phyloP scores from a whole-genome alignment of 192 early-diverging fungal genomes.

The Umbelopsis sp. region DNA sequence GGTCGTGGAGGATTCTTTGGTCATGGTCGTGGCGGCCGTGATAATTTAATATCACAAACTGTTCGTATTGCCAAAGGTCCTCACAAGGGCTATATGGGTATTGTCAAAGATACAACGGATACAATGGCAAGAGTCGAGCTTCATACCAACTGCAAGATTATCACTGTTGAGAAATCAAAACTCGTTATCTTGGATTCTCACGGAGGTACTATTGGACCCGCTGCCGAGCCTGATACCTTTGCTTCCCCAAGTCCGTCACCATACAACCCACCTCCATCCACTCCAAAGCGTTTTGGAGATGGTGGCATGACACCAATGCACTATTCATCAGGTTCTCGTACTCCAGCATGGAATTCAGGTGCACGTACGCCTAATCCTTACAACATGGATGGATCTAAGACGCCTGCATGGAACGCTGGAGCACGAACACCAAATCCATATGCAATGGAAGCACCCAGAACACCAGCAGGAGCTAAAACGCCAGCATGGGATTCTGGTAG shows the following conservation, averaged over 20 bases:
- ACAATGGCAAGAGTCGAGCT: conserved; percentile 82
- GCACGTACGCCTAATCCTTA: conserved; percentile 58
- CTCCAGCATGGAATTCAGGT: conserved; percentile 57
- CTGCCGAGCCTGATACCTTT: conserved; percentile 32
- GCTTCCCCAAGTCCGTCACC: conserved; percentile 21
- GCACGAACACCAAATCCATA: conserved; percentile 52
- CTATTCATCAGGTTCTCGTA: conserved; percentile 42
- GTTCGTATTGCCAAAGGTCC: conserved; percentile 86
- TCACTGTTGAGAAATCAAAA: conserved; percentile 80
- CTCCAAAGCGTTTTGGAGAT: conserved; percentile 40
- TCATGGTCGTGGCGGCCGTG: conserved; percentile 52
- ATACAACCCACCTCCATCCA: conserved; percentile 30
- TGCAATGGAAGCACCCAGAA: conserved; percentile 21
- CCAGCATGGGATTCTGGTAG: conserved; percentile 72
- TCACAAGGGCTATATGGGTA: conserved; percentile 97
- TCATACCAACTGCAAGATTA: conserved; percentile 82
- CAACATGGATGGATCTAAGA: conserved; percentile 46
- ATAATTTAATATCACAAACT: conserved; percentile 69
- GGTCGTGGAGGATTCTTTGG: conserved; percentile 60
- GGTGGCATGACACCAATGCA: conserved; percentile 53
- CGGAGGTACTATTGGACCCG: conserved; percentile 54
- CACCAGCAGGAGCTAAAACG: conserved; percentile 49
- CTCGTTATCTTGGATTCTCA: conserved; percentile 64
- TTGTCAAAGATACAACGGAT: conserved; percentile 86
- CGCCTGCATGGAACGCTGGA: conserved; percentile 62